Percentiles rank a stretch among this genome's conserved stretches.
phyloP scores from a whole-genome alignment of 768 basidiomycete genomes.

The Rhodotorula diobovata region DNA sequence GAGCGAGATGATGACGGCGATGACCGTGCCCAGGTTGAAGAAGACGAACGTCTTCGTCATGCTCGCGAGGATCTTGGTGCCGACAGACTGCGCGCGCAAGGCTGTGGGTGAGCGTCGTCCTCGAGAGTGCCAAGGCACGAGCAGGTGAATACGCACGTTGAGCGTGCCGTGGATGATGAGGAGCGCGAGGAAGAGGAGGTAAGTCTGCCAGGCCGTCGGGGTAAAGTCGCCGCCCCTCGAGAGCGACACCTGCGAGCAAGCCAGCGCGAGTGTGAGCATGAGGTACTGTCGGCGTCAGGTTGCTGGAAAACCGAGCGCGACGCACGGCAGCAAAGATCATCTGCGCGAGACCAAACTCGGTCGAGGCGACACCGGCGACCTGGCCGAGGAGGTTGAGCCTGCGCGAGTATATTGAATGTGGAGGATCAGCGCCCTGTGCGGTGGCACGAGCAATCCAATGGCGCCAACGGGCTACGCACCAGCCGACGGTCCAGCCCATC shows the following conservation, averaged over 20 bases:
- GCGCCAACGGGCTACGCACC: conserved; percentile 46
- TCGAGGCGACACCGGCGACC: conserved; percentile 77
- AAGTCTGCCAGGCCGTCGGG: conserved; percentile 65
- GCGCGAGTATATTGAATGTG: conserved; percentile 33
- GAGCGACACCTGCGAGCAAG: conserved; percentile 23
- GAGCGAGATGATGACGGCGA: conserved; percentile 78
- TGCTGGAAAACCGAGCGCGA: neutral
- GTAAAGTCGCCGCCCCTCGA: conserved; percentile 50
- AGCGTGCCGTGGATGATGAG: conserved; percentile 72
- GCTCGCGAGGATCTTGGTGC: conserved; percentile 62
- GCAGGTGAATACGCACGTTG: conserved; percentile 49
- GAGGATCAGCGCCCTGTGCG: neutral
- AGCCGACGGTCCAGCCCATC: conserved; percentile 49
- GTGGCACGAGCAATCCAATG: conserved; percentile 32
- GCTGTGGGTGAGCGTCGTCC: no score
- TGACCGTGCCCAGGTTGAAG: conserved; percentile 74
- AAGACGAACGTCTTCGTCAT: conserved; percentile 74
- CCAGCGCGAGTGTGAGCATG: neutral
- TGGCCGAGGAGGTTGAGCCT: conserved; percentile 70
- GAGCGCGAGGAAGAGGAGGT: conserved; percentile 71
- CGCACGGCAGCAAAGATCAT: conserved; percentile 58
- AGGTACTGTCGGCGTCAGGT: neutral
- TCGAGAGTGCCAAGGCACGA: no score
- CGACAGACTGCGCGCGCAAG: conserved; percentile 9
- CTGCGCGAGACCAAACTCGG: conserved; percentile 62